Evolutionary conservation across 2,329 filamentous ascomycete species (phyloP), one percentile per base, ranked within the genome.

Genomic region (Xylariaceae sp.): DNA sequence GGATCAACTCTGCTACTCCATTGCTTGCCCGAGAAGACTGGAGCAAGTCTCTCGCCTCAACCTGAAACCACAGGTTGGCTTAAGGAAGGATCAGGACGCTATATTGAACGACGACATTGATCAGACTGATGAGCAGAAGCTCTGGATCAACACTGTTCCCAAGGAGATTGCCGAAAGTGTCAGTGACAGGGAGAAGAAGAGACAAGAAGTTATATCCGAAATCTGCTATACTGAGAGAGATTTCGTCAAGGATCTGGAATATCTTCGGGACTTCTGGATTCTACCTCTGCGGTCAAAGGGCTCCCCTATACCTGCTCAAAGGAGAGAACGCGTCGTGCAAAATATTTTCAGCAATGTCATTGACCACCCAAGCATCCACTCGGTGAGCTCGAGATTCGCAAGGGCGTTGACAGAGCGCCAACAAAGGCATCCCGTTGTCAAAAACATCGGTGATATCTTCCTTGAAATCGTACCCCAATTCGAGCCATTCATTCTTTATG

Each of bases 81-180:
- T 99, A 60, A 89, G 88, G 67, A 80, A 80, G 58, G 76, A 81
- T 44, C 76, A 79, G 41, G 74, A 75, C 18, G 72, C 75, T 12
- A 73, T 73, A 35, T 66, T 79, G 76, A 65, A 94, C 63, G 91
- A 95, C 60, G 89, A 94, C 55, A 75, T 68, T 39, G 87, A 91
- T 51, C 86, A 94, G 62, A 89, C 87, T 31, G 90, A 96, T 64
- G 91, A 97, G 68, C 94, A 97, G 73, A 97, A 97, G 70, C 80
- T 99, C 35, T 99, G 94, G 94, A 99, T 99, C 70, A 97, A 97
- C 68, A 96, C 91, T 12, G 94, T 99, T 33, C 89, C 91, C 1
- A 94, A 96, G 68, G 94, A 97, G 67, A 77, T 99, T 49, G 90
- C 91, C 1, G 91, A 97, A 60, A 89, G 86, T 64, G 86, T 96